Evolutionary conservation across 2,329 filamentous ascomycete species (phyloP), one percentile per base, ranked within the genome.

Genomic region (Fusarium tricinctum): DNA sequence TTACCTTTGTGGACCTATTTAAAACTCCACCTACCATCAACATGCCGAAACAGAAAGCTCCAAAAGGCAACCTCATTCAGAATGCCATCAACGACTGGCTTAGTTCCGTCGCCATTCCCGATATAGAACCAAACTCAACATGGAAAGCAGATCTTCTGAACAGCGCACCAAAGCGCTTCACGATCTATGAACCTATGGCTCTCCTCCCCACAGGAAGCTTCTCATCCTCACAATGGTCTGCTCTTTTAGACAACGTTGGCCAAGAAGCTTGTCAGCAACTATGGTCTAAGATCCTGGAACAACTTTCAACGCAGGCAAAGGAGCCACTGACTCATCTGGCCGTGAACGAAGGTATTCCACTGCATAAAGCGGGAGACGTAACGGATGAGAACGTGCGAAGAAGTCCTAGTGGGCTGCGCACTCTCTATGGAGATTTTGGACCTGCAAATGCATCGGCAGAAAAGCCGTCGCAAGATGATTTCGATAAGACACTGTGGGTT

Each of bases 351-450:
- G 86, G 87, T 0, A 91, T 91, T 48, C 88, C 88, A 0, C 76
- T 84, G 3, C 80, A 80, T 8, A 74, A 76, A 19, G 64, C 68
- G 2, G 71, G 66, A 4, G 64, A 65, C 8, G 63, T 76, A 5
- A 46, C 22, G 19, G 71, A 74, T 19, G 86, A 90, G 69, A 97
- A 97, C 75, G 80, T 91, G 15, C 84, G 97, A 58, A 88, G 94
- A 44, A 89, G 89, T 48, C 95, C 95, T 0, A 86, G 84, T 42
- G 86, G 90, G 19, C 83, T 97, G 30, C 84, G 85, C 4, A 89
- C 91, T 20, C 81, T 97, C 0, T 81, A 90, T 75, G 94, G 94
- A 22, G 83, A 91, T 75, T 97, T 97, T 76, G 93, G 93, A 0
- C 84, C 87, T 0, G 47, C 78, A 0, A n/a, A 61, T 2, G 43